Conservation (phyloP, 805 yeast species). For the Phaffomyces antillensis region DNA sequence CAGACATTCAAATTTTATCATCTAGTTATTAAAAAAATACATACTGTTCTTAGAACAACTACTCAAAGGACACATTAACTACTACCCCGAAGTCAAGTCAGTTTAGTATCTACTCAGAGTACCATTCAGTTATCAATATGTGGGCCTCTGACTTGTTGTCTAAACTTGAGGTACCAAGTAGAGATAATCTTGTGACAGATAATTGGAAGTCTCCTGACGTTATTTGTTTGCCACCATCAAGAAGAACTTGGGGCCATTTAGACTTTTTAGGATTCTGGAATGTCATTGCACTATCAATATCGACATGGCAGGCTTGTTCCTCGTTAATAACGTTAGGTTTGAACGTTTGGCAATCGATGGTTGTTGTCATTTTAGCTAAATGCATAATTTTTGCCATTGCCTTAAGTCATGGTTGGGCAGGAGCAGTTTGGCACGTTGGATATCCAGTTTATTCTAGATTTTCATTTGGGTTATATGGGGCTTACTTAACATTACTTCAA, state of each 20-base stretch:
- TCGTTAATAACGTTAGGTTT: slow-evolving; percentile 37
- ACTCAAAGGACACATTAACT: too few relatives aligned
- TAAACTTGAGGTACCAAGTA: slow-evolving; percentile 16
- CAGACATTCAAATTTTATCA: too few relatives aligned
- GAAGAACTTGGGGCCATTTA: slow-evolving; percentile 41
- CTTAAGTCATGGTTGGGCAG: slow-evolving; percentile 38
- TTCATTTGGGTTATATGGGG: slow-evolving; percentile 41
- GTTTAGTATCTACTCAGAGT: too few relatives aligned
- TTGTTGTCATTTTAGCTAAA: slow-evolving; percentile 35
- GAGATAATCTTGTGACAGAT: slow-evolving; percentile 15
- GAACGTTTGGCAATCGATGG: slow-evolving; percentile 37
- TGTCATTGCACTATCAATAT: slow-evolving; percentile 30
- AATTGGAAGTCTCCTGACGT: slow-evolving; percentile 33
- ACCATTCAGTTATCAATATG: background rate
- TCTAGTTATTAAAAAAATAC: too few relatives aligned
- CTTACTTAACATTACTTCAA: slow-evolving; percentile 35
- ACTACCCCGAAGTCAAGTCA: too few relatives aligned
- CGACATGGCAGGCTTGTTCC: slow-evolving; percentile 37
- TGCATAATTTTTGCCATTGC: slow-evolving; percentile 33
- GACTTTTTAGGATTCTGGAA: slow-evolving; percentile 38
- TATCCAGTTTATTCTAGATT: slow-evolving; percentile 38
- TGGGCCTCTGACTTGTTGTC: slow-evolving; percentile 3
- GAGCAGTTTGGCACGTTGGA: slow-evolving; percentile 43
- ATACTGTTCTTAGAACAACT: too few relatives aligned
- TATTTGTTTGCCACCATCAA: slow-evolving; percentile 35